phyloP scores from a whole-genome alignment of 2,329 filamentous ascomycete genomes.

The Aurifilum marmelostoma region DNA sequence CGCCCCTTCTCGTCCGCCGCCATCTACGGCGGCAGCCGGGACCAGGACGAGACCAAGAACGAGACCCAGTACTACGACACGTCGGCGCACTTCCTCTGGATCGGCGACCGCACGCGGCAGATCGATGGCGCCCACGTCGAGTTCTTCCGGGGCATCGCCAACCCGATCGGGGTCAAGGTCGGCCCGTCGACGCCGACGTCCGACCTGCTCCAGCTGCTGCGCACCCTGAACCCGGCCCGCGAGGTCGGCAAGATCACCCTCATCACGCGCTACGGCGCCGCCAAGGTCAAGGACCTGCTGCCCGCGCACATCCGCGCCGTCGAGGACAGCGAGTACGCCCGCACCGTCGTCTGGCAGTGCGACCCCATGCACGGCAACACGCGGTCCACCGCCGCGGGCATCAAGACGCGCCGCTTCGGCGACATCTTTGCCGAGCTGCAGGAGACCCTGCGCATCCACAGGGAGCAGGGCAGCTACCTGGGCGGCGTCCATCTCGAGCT shows the following conservation, averaged over 20 bases:
- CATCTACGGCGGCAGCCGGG: constrained; percentile 32
- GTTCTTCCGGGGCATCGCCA: constrained; percentile 94
- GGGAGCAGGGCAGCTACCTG: constrained; percentile 79
- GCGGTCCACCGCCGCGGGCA: constrained; percentile 68
- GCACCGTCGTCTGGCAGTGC: constrained; percentile 89
- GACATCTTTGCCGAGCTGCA: constrained; percentile 88
- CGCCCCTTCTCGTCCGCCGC: constrained; percentile 62
- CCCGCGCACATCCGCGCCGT: constrained; percentile 88
- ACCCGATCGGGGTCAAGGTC: constrained; percentile 96
- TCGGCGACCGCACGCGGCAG: constrained; percentile 93
- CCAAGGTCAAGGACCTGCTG: constrained; percentile 74
- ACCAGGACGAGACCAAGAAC: constrained; percentile 33
- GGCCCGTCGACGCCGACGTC: constrained; percentile 79
- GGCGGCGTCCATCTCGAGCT: constrained; percentile 95
- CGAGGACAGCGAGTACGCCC: constrained; percentile 70
- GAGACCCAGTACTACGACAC: constrained; percentile 84
- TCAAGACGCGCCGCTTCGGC: constrained; percentile 91
- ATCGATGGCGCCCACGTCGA: constrained; percentile 93
- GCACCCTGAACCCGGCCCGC: constrained; percentile 79
- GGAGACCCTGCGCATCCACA: constrained; percentile 82
- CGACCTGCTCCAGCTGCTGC: constrained; percentile 78
- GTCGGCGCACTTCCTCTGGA: constrained; percentile 96
- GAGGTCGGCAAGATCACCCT: constrained; percentile 93
- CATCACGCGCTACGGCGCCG: constrained; percentile 91
- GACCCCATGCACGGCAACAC: constrained; percentile 97